Evolutionary conservation across 805 yeast genomes (phyloP), one percentile per base, ranked within the genome.

Genomic region (Yueomyces sinensis): DNA sequence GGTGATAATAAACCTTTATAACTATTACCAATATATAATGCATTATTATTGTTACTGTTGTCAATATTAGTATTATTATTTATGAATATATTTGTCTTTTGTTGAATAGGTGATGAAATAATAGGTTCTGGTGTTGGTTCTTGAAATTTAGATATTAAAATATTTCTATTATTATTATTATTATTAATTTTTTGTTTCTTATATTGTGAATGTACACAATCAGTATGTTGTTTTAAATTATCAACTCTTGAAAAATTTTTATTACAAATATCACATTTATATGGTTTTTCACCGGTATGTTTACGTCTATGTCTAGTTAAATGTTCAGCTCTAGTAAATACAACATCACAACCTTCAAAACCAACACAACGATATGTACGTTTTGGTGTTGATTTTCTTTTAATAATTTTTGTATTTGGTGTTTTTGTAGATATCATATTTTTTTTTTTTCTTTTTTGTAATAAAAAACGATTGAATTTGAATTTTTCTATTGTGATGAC

Each of bases 221-320:
- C 94, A 39, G 79, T 77, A 59, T 87, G 95, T 60, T 87, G 96
- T 39, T 95, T 68, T 41, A 87, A 65, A 54, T 87, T 87, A 57
- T 87, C 96, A 39, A 87, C 61, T 32, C 96, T 67, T 14, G 86
- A 76, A 51, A 86, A 86, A 49, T 74, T 70, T 49, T 86, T 74
- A 28, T 74, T 65, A 53, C 94, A 82, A 54, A 78, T 81, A 30
- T 76, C 79, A 56, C 96, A 86, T 33, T 79, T 72, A 53, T 83
- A 86, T 3, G 96, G 96, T 37, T 94, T 65, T 56, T 86, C 96
- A 28, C 95, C 95, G 1, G 95, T 87, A 54, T 86, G 96, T 47
- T 86, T 86, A 39, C 95, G 63, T 37, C 83, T 79, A 60, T 86
- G 96, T 39, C 96, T 66, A 2, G 94, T 94, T 45, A 86, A 66